Percentiles rank a stretch among this genome's conserved stretches.
These are phyloP conservation scores for Aspergillus brasiliensis DNA, from an alignment of 2,329 filamentous ascomycete genomes.

Conservation along the genomic window DNA sequence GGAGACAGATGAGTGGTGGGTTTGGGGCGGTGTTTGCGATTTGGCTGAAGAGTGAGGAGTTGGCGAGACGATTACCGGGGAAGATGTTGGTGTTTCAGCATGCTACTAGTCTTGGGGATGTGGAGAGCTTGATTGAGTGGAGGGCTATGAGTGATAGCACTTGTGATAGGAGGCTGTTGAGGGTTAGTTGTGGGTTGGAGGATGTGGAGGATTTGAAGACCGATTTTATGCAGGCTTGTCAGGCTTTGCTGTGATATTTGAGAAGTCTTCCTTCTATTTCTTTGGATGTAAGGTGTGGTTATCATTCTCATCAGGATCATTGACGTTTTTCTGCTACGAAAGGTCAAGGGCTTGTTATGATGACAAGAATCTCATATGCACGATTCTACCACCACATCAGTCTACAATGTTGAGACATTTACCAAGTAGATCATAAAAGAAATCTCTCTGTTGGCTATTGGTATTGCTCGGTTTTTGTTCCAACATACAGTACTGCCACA, in stretches of 20 bases:
- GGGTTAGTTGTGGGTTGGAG: not conserved
- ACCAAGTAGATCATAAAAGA: too few species aligned
- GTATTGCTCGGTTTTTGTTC: too few species aligned
- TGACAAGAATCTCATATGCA: too few species aligned
- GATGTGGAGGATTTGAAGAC: not conserved
- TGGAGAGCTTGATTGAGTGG: slow-evolving; percentile 2
- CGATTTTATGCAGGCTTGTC: not conserved
- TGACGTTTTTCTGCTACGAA: too few species aligned
- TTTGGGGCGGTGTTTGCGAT: not conserved
- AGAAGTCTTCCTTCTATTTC: too few species aligned
- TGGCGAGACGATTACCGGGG: not conserved
- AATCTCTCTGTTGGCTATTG: too few species aligned
- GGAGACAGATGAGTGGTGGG: not conserved
- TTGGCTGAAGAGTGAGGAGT: not conserved
- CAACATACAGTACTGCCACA: too few species aligned
- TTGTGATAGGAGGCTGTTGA: not conserved
- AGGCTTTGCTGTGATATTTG: not conserved
- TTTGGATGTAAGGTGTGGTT: too few species aligned
- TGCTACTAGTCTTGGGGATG: not conserved
- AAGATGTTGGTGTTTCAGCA: not conserved
- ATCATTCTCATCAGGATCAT: too few species aligned
- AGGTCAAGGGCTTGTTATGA: too few species aligned
- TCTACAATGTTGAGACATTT: too few species aligned
- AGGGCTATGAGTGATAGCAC: not conserved
- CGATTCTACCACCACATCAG: too few species aligned